A percentile compares a stretch with the other conserved stretches of the same genome.
Conservation (phyloP, 352 stramenopile species). For the Aphanomyces cochlioides region DNA sequence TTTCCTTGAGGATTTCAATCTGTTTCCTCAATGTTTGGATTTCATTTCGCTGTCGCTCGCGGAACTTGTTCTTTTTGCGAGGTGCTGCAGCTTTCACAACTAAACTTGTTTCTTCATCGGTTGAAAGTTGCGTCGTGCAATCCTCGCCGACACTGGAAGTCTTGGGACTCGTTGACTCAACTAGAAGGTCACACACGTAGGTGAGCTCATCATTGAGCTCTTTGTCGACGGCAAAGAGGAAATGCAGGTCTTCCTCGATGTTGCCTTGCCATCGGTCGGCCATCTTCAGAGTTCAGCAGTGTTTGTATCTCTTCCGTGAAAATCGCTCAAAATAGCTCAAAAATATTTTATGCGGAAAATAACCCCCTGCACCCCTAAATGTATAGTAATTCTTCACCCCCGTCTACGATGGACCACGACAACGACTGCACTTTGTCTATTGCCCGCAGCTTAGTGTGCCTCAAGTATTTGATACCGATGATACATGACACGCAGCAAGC, state of each 20-base stretch:
- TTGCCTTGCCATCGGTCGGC: neutral
- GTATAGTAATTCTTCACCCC: too few relatives aligned
- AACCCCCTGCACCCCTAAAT: too few relatives aligned
- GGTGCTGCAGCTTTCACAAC: too few relatives aligned
- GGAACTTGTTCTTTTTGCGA: constrained; percentile 20
- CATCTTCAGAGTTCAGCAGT: neutral
- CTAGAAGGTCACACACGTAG: neutral
- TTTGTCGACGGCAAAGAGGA: constrained; percentile 6
- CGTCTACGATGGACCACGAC: too few relatives aligned
- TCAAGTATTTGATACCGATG: too few relatives aligned
- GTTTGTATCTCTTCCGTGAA: neutral
- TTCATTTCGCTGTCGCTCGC: constrained; percentile 11
- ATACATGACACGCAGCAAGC: too few relatives aligned
- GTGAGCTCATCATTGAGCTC: constrained; percentile 14
- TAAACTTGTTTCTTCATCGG: neutral
- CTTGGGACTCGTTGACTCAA: neutral
- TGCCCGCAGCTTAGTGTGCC: too few relatives aligned
- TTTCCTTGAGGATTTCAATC: neutral
- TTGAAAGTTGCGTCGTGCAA: neutral
- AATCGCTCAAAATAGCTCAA: too few relatives aligned
- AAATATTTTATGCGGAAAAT: too few relatives aligned
- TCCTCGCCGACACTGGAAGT: neutral
- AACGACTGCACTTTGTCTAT: too few relatives aligned
- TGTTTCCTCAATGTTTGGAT: neutral
- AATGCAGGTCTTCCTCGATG: constrained; percentile 15